These are phyloP conservation scores for Cornus controversa DNA, from an alignment of 148 eudicot genomes.

Conservation along the genomic window DNA sequence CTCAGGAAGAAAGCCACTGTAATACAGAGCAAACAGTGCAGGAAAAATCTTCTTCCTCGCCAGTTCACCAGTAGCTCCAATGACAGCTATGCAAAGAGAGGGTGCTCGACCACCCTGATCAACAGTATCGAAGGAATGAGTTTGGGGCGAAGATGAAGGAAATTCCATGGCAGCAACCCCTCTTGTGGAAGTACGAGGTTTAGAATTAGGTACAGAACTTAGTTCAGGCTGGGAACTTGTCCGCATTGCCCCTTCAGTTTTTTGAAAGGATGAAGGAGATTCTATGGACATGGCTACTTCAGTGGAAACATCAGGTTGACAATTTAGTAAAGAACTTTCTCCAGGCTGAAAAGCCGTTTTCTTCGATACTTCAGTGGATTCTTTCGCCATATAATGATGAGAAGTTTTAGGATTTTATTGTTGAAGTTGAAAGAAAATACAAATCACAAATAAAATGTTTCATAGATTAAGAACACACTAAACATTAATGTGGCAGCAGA, in stretches of 20 bases:
- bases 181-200: conserved; percentile 5
- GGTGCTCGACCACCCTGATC: conserved; percentile 2
- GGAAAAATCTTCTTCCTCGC: conserved; percentile 41
- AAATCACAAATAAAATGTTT: not conserved
- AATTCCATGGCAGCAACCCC: conserved; percentile 11
- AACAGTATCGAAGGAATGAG: not conserved
- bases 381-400: not conserved
- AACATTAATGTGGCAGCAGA: not conserved
- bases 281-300: not conserved
- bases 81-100: conserved; percentile 26
- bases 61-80: conserved; percentile 39
- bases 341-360: not conserved
- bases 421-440: not conserved
- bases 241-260: not conserved
- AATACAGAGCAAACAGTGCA: conserved; percentile 42
- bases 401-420: not conserved
- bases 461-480: not conserved
- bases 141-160: conserved; percentile 5
- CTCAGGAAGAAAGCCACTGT: conserved; percentile 40
- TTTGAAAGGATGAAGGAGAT: conserved; percentile 6
- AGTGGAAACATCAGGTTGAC: not conserved
- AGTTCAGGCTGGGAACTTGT: not conserved
- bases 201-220: conserved; percentile 11
- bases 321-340: conserved; percentile 11
- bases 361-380: not conserved